phyloP scores from a whole-genome alignment of 208 protist genomes.

The Porcisia deanei region DNA sequence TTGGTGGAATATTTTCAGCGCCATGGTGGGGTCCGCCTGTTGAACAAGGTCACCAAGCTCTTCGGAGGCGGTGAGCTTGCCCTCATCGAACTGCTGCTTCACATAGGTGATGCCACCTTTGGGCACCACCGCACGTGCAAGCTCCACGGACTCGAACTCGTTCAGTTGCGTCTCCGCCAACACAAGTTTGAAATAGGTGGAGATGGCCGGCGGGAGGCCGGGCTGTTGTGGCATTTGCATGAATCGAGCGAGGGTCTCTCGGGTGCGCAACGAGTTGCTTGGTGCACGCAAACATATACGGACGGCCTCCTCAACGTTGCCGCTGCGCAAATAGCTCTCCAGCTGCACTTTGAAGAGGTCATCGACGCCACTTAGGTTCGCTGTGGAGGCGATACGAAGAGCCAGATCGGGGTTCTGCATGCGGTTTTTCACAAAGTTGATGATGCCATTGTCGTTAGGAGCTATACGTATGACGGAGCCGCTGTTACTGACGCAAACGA shows the following conservation, averaged over 20 bases:
- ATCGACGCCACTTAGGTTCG: slow-evolving; percentile 98
- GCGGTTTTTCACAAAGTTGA: slow-evolving; percentile 95
- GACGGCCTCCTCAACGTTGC: slow-evolving; percentile 95
- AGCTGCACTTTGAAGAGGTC: slow-evolving; percentile 97
- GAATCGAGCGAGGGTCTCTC: slow-evolving; percentile 97
- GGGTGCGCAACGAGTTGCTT: slow-evolving; percentile 94
- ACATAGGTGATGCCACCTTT: slow-evolving; percentile 91
- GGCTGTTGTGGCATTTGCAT: slow-evolving; percentile 59
- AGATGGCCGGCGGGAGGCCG: slow-evolving; percentile 94
- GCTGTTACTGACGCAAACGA: slow-evolving; percentile 97
- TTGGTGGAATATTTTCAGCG: slow-evolving; percentile 98
- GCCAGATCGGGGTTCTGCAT: slow-evolving; percentile 96
- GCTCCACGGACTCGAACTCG: slow-evolving; percentile 97
- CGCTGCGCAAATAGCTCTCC: slow-evolving; percentile 91
- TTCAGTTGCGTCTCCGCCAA: slow-evolving; percentile 98
- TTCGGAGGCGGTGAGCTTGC: slow-evolving; percentile 98
- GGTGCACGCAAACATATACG: slow-evolving; percentile 95
- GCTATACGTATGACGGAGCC: slow-evolving; percentile 93
- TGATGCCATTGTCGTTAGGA: slow-evolving; percentile 97
- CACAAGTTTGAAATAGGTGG: slow-evolving; percentile 98
- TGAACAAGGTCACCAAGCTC: slow-evolving; percentile 98
- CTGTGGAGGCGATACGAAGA: slow-evolving; percentile 94
- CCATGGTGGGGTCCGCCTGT: slow-evolving; percentile 89
- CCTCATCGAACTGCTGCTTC: slow-evolving; percentile 98
- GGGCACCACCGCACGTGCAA: slow-evolving; percentile 95